Evolutionary conservation across 106 monocot species (phyloP), one percentile per base, ranked within the genome.

Genomic region (Amphibolis antarctica): DNA sequence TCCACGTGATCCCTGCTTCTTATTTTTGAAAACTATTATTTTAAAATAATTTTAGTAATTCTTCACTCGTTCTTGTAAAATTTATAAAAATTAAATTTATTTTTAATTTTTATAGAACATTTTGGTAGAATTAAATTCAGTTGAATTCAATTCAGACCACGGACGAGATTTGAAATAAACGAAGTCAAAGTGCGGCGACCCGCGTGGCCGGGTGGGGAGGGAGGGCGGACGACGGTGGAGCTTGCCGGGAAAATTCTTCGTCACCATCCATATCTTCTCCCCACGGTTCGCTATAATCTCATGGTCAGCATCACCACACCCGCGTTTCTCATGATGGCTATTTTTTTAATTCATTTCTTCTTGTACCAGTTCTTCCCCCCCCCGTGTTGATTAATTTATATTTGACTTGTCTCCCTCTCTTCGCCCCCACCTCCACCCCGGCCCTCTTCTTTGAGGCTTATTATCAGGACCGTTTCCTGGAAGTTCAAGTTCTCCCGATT

Each of bases 381-480:
- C 49, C n/a, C 49, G 49, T 49, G 13, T 17, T 14, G 49, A 19
- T 49, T 49, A 1, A 1, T n/a, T 19, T 19, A 49, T 49, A n/a
- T 49, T 49, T 49, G 49, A 49, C 49, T 49, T n/a, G n/a, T 49
- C 12, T 49, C 49, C 49, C 49, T 49, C 49, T 5, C n/a, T 49
- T 49, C n/a, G n/a, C 49, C 49, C 49, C 49, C 13, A 49, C n/a
- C 49, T 19, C 18, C 49, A 14, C 49, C 49, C 0, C 18, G 12
- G 49, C 4, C 3, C 49, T 4, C 3, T 19, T 14, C 49, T 4
- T 17, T 15, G 10, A 2, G 2, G 36, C 36, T n/a, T n/a, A n/a
- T n/a, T n/a, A n/a, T n/a, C n/a, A n/a, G n/a, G 36, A 36, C 49
- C 49, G 3, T 49, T 49, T 49, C n/a, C 4, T n/a, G n/a, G 49